phyloP scores from a whole-genome alignment of 169 alveolate species.

The Cryptosporidium muris region DNA sequence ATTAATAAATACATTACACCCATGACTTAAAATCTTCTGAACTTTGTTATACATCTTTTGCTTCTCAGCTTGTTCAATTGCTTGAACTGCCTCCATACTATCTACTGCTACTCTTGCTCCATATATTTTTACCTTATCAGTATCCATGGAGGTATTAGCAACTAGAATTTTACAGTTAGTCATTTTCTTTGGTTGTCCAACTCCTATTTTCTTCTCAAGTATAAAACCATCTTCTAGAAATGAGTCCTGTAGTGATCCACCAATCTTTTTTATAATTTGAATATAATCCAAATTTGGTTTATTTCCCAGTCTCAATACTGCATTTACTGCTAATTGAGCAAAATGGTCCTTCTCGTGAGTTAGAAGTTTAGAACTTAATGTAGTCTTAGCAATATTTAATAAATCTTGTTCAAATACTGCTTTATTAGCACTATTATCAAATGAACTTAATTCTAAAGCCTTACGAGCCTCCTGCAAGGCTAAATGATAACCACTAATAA shows the following conservation, averaged over 20 bases:
- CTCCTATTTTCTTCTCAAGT: slow-evolving; percentile 95
- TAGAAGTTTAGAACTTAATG: slow-evolving; percentile 96
- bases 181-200: slow-evolving; percentile 91
- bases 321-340: slow-evolving; percentile 96
- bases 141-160: slow-evolving; percentile 99
- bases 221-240: slow-evolving; percentile 98
- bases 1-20: slow-evolving; percentile 98
- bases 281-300: slow-evolving; percentile 87
- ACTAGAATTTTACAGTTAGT: slow-evolving; percentile 90
- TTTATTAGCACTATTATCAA: slow-evolving; percentile 83
- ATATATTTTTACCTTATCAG: slow-evolving; percentile 98
- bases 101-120: slow-evolving; percentile 98
- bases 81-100: slow-evolving; percentile 97
- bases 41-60: slow-evolving; percentile 97
- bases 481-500: slow-evolving; percentile 88
- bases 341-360: slow-evolving; percentile 94
- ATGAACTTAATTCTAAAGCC: slow-evolving; percentile 84
- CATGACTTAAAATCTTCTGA: slow-evolving; percentile 93
- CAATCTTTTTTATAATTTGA: slow-evolving; percentile 95
- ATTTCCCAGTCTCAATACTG: slow-evolving; percentile 93
- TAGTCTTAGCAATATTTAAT: slow-evolving; percentile 95
- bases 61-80: slow-evolving; percentile 97
- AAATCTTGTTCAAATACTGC: slow-evolving; percentile 89
- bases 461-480: slow-evolving; percentile 92
- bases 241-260: slow-evolving; percentile 96